Base-by-base conservation (phyloP, 192 early-diverging fungal genomes). In the Blastocladiella britannica region DNA sequence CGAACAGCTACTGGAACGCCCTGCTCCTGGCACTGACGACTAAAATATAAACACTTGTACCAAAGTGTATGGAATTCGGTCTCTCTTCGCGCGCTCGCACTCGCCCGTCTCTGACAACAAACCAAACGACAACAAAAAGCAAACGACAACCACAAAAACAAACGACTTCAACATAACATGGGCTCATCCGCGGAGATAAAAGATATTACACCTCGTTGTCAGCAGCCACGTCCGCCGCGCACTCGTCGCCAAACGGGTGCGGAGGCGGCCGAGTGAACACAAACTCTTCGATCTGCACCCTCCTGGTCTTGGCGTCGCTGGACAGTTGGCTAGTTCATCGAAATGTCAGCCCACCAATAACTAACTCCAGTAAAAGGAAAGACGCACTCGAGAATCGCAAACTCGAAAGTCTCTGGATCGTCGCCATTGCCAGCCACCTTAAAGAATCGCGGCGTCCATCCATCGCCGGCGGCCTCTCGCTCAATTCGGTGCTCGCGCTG, bases 391-490 rank as follows among this genome's bases (percentile, higher is more conserved):
- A 47, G 12, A 4, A 47, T 9, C 37, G 15, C 15, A 20, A 47
- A 47, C 37, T 47, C 37, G n/a, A 47, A 47, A 2, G 12, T 20
- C 37, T 47, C 37, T 47, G 37, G 37, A 20, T 47, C 37, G 37
- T 47, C 37, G 37, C 37, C 37, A n/a, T n/a, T n/a, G n/a, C n/a
- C n/a, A 4, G n/a, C 37, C 37, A 20, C 15, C 37, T 30, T 61
- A 63, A 89, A 89, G 63, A 78, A 89, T 29, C 80, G 71, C 25
- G 84, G 75, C 5, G 59, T 59, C 70, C 83, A 85, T 24, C 62
- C 60, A 27, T 71, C 64, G 30, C 72, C 69, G 25, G 68, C 58
- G 15, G 70, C 62, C 28, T 81, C 79, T 27, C 84, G 73, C 7
- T 56, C 58, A 52, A 72, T 76, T 6, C 70, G 65, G 22, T 70